Base-by-base conservation (phyloP, 352 stramenopile genomes). In the Thalassiosira hispida region DNA sequence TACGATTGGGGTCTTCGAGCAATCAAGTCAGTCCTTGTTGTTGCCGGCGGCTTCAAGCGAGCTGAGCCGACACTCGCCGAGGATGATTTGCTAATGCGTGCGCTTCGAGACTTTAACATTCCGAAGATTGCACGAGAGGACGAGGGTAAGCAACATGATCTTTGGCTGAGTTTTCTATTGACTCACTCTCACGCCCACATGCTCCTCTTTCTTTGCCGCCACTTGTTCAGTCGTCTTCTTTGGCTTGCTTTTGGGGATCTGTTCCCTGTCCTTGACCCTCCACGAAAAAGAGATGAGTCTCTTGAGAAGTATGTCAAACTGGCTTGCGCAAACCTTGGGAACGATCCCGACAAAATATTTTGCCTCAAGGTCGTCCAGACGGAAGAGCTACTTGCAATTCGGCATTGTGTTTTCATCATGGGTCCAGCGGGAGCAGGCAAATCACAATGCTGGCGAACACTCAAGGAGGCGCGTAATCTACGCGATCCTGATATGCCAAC, bases 391-490 rank as follows among this genome's bases (percentile, higher is more conserved):
- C 91, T 98, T 23, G 92, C 95, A 25, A 96, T 98, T 9, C 93
- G 96, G 0, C 96, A 98, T 77, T 98, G 93, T 53, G 96, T 98
- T 23, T 98, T 98, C 94, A 90, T 98, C 6, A 95, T 98, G 23
- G 96, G 96, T 0, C 94, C 96, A 12, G 94, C 95, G 4, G 96
- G 95, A 8, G 96, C 94, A 66, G 96, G 93, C 1, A 98, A 98
- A 84, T 97, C 94, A 31, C 96, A 95, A 14, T 97, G 98, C 57
- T 98, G 96, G 96, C 95, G 88, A 40, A 97, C 95, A 18, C 93
- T 98, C 4, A 93, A 94, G 44, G 90, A 89, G 6, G 94, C 90
- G 29, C 79, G 92, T 38, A 92, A 94, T 61, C 87, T 94, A 51
- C 88, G 89, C 0, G 87, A 94, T 44, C 33, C 85, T 14, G 98